These are phyloP conservation scores for Amorphotheca resinae DNA, from an alignment of 495 filamentous ascomycete species.

Conservation along the genomic window DNA sequence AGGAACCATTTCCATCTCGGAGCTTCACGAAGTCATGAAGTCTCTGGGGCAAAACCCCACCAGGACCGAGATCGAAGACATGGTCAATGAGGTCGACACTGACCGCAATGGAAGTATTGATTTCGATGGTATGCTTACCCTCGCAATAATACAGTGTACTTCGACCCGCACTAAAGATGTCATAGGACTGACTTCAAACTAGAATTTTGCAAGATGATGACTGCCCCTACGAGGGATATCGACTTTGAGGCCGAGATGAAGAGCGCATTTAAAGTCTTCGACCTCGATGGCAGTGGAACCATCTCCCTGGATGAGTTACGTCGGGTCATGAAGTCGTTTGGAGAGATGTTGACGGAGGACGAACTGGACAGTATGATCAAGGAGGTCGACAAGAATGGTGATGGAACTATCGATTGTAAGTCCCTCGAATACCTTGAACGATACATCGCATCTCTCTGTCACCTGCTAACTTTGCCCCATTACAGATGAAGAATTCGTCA, in stretches of 20 bases:
- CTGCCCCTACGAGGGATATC: constrained; percentile 24
- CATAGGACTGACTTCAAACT: not conserved
- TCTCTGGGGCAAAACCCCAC: constrained; percentile 33
- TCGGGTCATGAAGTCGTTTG: constrained; percentile 32
- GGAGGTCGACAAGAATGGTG: constrained; percentile 33
- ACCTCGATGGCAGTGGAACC: constrained; percentile 35
- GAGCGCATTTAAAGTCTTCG: constrained; percentile 36
- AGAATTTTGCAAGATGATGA: constrained; percentile 39
- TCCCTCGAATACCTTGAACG: not conserved
- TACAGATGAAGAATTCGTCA: constrained; percentile 1
- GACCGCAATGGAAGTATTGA: constrained; percentile 34
- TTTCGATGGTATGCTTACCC: constrained; percentile 26
- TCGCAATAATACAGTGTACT: too few species aligned
- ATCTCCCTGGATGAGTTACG: constrained; percentile 34
- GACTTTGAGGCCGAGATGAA: constrained; percentile 34
- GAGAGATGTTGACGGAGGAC: constrained; percentile 32
- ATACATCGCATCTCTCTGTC: not conserved
- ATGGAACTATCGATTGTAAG: constrained; percentile 38
- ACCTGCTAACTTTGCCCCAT: not conserved
- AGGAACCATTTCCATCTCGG: constrained; percentile 12
- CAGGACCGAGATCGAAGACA: constrained; percentile 30
- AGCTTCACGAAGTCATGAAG: constrained; percentile 24
- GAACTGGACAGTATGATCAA: constrained; percentile 38
- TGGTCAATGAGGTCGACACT: constrained; percentile 34
- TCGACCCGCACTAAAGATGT: too few species aligned